Conservation (phyloP, 352 stramenopile genomes). For the Globisporangium iwayamae region DNA sequence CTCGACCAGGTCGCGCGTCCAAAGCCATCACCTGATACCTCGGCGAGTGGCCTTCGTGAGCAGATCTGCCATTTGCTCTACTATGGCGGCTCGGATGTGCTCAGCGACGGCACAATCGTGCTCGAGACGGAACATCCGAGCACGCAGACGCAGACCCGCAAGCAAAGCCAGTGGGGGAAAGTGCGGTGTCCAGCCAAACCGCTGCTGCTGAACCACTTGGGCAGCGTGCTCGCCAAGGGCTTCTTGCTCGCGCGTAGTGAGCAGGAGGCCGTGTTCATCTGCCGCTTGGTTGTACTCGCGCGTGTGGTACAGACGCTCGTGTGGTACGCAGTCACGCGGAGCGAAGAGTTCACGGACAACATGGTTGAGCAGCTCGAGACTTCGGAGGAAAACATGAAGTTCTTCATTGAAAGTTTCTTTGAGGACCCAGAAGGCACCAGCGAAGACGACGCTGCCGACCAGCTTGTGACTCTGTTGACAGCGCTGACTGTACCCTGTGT, state of each 20-base stretch:
- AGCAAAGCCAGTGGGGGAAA: slow-evolving; percentile 84
- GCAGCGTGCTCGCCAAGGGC: slow-evolving; percentile 68
- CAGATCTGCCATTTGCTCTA: slow-evolving; percentile 66
- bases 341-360: slow-evolving; percentile 50
- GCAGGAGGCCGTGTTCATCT: slow-evolving; percentile 56
- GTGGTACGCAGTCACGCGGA: slow-evolving; percentile 66
- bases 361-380: slow-evolving; percentile 58
- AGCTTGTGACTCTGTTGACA: slow-evolving; percentile 28
- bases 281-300: slow-evolving; percentile 61
- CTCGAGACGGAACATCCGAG: slow-evolving; percentile 74
- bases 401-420: slow-evolving; percentile 54
- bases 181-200: slow-evolving; percentile 75
- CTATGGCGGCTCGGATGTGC: slow-evolving; percentile 71
- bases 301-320: slow-evolving; percentile 72
- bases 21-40: slow-evolving; percentile 20
- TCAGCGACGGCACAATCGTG: slow-evolving; percentile 57
- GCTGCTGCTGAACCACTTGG: slow-evolving; percentile 67
- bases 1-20: slow-evolving; percentile 47
- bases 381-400: slow-evolving; percentile 48
- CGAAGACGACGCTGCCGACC: slow-evolving; percentile 21
- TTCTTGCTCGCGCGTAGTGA: slow-evolving; percentile 55
- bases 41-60: slow-evolving; percentile 23
- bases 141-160: slow-evolving; percentile 84
- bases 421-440: slow-evolving; percentile 19
- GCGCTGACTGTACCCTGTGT: slow-evolving; percentile 28